Evolutionary conservation across 139 green algal species (phyloP), one percentile per base, ranked within the genome.

Genomic region (Closterium sp.): DNA sequence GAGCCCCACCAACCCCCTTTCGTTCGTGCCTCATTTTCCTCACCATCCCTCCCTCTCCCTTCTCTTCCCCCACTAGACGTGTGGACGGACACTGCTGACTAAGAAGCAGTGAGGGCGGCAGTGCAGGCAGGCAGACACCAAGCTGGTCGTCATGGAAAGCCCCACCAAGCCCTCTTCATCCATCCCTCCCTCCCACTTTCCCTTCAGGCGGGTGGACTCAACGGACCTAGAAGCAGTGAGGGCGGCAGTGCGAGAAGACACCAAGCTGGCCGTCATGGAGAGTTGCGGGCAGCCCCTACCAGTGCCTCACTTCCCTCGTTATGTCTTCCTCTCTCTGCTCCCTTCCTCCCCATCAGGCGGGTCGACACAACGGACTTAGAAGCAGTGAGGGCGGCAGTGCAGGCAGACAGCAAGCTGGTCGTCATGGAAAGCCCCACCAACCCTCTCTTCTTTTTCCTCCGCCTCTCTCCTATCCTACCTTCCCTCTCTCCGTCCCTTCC

Each of bases 361-460:
- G 97, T 99, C 0, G 97, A 99, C 95, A 99, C 97, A 92, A 97
- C 95, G 0, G 94, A 99, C 92, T 70, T 99, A 9, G 92, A 96
- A 92, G 95, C 86, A 17, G 85, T 96, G 85, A 27, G 79, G 31
- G 85, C 79, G 0, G 95, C 95, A 27, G 91, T 96, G 28, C 10
- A 11, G 7, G 34, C 30, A 6, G 42, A 86, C 21, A 95, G 97
- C 50, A 96, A 96, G 92, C 96, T 99, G 86, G 96, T 99, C 1
- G 97, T 99, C 93, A 94, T 99, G 84, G 98, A 99, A 95, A 97
- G 96, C 0, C 98, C 98, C 29, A 99, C 98, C 88, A 99, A 99
- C 9, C n/a, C 19, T 79, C 27, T 30, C 21, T 79, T 70, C 13
- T 86, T 0, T 11, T 62, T 50, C 79, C 31, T 31, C 7, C 13